Percentiles rank a stretch among this genome's conserved stretches.
These are phyloP conservation scores for Aspergillus udagawae DNA, from an alignment of 2,329 filamentous ascomycete genomes.

Conservation along the genomic window DNA sequence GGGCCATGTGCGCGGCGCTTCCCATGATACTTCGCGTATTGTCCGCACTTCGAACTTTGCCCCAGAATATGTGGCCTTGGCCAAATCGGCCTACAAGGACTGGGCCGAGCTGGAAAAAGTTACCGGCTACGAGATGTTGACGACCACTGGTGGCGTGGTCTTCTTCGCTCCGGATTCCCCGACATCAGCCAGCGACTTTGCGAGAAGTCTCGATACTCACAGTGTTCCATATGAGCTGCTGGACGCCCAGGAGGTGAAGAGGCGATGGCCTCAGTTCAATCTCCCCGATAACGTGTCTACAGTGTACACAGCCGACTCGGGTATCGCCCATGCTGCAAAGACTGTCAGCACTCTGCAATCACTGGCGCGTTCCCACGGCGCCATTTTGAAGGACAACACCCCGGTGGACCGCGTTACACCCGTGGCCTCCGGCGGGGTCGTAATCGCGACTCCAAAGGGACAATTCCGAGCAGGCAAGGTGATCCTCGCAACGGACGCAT, in stretches of 20 bases:
- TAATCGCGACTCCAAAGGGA: slow-evolving; percentile 22
- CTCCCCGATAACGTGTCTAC: slow-evolving; percentile 18
- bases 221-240: slow-evolving; percentile 23
- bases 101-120: slow-evolving; percentile 24
- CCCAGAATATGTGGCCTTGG: slow-evolving; percentile 37
- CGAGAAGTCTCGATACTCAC: slow-evolving; percentile 14
- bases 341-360: slow-evolving; percentile 21
- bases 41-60: slow-evolving; percentile 24
- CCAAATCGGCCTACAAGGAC: slow-evolving; percentile 35
- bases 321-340: slow-evolving; percentile 23
- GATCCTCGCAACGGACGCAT: slow-evolving; percentile 23
- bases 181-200: slow-evolving; percentile 12
- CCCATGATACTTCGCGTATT: slow-evolving; percentile 28
- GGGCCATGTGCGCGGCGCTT: slow-evolving; percentile 25
- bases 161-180: slow-evolving; percentile 16
- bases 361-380: slow-evolving; percentile 18
- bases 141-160: slow-evolving; percentile 23
- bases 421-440: slow-evolving; percentile 6
- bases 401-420: slow-evolving; percentile 18
- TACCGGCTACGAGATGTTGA: slow-evolving; percentile 18
- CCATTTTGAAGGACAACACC: slow-evolving; percentile 20
- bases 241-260: slow-evolving; percentile 16
- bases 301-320: slow-evolving; percentile 24
- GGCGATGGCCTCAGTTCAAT: slow-evolving; percentile 22
- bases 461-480: slow-evolving; percentile 18